Evolutionary conservation across 257 asterid species (phyloP).

Genomic region (Solanum arcanum): DNA sequence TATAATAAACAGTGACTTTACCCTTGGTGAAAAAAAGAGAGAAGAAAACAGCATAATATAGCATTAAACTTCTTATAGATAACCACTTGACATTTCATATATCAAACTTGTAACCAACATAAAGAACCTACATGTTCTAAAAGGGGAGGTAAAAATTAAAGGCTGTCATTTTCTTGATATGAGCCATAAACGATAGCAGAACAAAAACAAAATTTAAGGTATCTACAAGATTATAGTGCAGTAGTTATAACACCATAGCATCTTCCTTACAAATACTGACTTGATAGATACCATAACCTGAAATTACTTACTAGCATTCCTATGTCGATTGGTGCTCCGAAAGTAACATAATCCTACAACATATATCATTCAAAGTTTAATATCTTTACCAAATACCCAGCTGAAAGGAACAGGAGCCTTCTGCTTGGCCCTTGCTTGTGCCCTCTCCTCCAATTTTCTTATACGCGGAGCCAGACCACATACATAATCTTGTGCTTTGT

Average conservation of each 20-base stretch:
- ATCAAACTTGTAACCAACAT: background rate
- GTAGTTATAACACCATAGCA: background rate
- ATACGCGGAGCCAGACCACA: conserved; percentile 54
- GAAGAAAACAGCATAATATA: background rate
- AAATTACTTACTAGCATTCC: background rate
- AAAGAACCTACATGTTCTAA: background rate
- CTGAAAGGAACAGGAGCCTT: conserved; percentile 36
- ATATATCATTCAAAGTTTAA: conserved; percentile 22
- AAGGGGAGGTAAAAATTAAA: background rate
- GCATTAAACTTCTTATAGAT: background rate
- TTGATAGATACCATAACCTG: background rate
- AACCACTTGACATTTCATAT: background rate
- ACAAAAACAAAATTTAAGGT: background rate
- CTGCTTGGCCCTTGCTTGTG: conserved; percentile 37
- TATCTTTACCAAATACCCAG: conserved; percentile 50
- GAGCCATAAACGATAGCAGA: background rate
- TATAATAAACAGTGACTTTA: background rate
- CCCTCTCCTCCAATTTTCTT: conserved; percentile 60
- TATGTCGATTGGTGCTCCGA: background rate
- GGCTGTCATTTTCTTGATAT: background rate
- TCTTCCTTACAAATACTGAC: background rate
- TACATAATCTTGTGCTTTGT: conserved; percentile 62
- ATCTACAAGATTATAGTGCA: background rate
- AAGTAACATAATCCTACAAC: background rate
- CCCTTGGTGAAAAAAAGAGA: background rate